phyloP scores from a whole-genome alignment of 495 filamentous ascomycete genomes.

The Sphaerosporella brunnea region DNA sequence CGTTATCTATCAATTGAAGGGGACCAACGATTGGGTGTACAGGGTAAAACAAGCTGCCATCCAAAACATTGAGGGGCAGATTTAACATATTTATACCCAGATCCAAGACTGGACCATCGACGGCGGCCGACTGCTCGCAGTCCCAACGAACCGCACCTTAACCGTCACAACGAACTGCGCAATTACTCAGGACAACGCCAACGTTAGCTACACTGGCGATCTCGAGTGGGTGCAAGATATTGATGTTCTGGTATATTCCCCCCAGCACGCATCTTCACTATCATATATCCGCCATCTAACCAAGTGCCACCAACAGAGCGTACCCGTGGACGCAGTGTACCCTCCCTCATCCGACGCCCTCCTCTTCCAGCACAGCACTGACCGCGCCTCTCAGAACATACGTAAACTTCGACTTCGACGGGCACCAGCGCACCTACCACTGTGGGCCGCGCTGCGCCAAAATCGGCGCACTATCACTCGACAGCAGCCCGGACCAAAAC shows the following conservation, averaged over 20 bases:
- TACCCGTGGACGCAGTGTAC: neutral
- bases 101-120: slow-evolving; percentile 1
- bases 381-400: neutral
- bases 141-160: neutral
- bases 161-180: neutral
- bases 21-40: neutral
- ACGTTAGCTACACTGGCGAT: neutral
- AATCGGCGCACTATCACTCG: neutral
- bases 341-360: neutral
- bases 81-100: too few relatives aligned
- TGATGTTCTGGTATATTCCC: neutral
- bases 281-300: neutral
- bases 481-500: neutral
- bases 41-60: too few relatives aligned
- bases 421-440: neutral
- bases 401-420: slow-evolving; percentile 4
- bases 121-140: neutral
- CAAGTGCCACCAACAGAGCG: neutral
- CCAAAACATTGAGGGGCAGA: too few relatives aligned
- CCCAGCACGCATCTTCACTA: neutral
- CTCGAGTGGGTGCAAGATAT: neutral
- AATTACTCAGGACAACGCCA: neutral
- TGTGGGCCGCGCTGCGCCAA: neutral
- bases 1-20: neutral
- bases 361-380: neutral